A percentile compares a stretch with the other conserved stretches of the same genome.
Conservation (phyloP, 176 grass and related monocot genomes). For the Chrysopogon serrulatus region DNA sequence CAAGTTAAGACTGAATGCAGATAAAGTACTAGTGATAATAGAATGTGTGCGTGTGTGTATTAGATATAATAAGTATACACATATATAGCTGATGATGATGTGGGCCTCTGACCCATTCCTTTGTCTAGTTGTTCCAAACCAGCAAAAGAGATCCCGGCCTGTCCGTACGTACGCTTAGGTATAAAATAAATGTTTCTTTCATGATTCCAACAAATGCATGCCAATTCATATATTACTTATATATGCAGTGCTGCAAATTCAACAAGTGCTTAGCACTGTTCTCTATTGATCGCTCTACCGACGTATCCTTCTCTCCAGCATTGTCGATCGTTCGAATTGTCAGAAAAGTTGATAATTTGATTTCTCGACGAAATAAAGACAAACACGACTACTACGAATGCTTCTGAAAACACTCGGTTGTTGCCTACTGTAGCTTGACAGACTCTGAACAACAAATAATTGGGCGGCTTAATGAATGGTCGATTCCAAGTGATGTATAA, state of each 20-base stretch:
- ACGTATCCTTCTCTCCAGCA: background rate
- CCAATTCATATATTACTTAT: slow-evolving; percentile 12
- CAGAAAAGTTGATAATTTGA: background rate
- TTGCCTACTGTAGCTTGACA: too few relatives aligned
- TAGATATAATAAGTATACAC: background rate
- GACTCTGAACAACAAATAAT: too few relatives aligned
- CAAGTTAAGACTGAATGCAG: too few relatives aligned
- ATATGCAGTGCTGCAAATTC: slow-evolving; percentile 1
- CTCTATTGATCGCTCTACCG: background rate
- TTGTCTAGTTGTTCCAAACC: slow-evolving; percentile 32
- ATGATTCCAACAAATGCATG: slow-evolving; percentile 13
- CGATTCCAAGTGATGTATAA: background rate
- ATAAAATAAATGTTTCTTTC: slow-evolving; percentile 72
- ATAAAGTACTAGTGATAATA: too few relatives aligned
- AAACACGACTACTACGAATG: background rate
- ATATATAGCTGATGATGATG: slow-evolving; percentile 20
- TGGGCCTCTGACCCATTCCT: slow-evolving; percentile 33
- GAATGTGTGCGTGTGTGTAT: too few relatives aligned
- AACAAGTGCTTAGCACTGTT: background rate
- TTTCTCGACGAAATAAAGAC: too few relatives aligned
- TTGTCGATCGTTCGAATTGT: background rate
- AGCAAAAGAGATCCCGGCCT: slow-evolving; percentile 15
- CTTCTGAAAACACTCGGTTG: too few relatives aligned
- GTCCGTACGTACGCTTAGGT: slow-evolving; percentile 38
- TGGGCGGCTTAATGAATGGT: too few relatives aligned